These are phyloP conservation scores for Tuber melanosporum DNA, from an alignment of 495 filamentous ascomycete species.

Conservation along the genomic window DNA sequence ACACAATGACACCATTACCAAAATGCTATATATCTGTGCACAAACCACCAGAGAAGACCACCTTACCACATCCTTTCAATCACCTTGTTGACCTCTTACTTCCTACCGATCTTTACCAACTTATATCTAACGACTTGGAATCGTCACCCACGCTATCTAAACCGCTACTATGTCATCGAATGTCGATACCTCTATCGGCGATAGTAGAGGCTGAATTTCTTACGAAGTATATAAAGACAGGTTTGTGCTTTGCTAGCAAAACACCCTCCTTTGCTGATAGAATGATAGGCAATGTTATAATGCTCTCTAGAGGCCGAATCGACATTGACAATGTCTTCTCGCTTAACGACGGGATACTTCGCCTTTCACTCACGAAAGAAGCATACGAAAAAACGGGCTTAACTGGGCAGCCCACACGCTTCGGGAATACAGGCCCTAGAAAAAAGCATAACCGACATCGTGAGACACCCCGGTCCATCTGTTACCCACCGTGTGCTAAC, in stretches of 20 bases:
- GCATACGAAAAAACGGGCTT: slow-evolving; percentile 80
- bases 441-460: slow-evolving; percentile 52
- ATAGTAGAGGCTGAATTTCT: slow-evolving; percentile 76
- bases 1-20: slow-evolving; percentile 23
- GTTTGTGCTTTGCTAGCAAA: slow-evolving; percentile 46
- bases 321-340: slow-evolving; percentile 76
- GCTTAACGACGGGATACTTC: slow-evolving; percentile 67
- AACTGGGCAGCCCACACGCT: slow-evolving; percentile 57
- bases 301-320: slow-evolving; percentile 79
- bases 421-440: slow-evolving; percentile 44
- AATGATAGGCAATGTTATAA: slow-evolving; percentile 69
- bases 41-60: slow-evolving; percentile 64
- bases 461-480: slow-evolving; percentile 39
- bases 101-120: slow-evolving; percentile 58
- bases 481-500: slow-evolving; percentile 37
- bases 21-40: slow-evolving; percentile 58
- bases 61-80: slow-evolving; percentile 63
- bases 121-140: slow-evolving; percentile 53
- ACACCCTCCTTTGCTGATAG: slow-evolving; percentile 7
- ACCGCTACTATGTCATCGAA: slow-evolving; percentile 55
- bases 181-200: slow-evolving; percentile 67
- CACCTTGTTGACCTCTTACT: slow-evolving; percentile 73
- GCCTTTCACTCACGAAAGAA: slow-evolving; percentile 72
- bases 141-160: slow-evolving; percentile 42
- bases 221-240: slow-evolving; percentile 75